phyloP scores from a whole-genome alignment of 140 eudicot genomes.

The Flaveria floridana region DNA sequence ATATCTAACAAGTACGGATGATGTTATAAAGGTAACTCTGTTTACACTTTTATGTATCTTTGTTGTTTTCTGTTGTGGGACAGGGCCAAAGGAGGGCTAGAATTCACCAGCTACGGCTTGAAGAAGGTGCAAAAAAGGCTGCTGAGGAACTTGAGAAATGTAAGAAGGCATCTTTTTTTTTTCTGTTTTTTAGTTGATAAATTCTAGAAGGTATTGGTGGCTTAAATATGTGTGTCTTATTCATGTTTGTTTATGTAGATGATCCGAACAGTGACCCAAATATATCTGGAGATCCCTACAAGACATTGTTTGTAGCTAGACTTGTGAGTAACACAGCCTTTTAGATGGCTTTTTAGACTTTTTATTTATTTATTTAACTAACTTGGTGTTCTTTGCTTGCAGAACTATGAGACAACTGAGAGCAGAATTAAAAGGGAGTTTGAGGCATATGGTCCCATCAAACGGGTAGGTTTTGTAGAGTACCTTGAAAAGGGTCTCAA shows the following conservation, averaged over 20 bases:
- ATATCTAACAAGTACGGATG: background rate
- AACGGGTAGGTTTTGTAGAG: slow-evolving; percentile 92
- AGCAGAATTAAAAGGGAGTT: slow-evolving; percentile 99
- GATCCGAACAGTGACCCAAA: slow-evolving; percentile 81
- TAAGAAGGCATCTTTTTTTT: slow-evolving; percentile 16
- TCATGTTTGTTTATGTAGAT: slow-evolving; percentile 45
- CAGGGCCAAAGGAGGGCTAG: slow-evolving; percentile 77
- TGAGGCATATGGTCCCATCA: slow-evolving; percentile 98
- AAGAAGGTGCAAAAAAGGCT: slow-evolving; percentile 92
- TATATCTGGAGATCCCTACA: slow-evolving; percentile 96
- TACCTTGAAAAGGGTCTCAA: slow-evolving; percentile 55
- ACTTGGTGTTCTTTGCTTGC: slow-evolving; percentile 31
- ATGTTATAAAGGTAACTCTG: background rate
- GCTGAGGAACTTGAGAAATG: slow-evolving; percentile 95
- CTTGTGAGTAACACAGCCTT: slow-evolving; percentile 58
- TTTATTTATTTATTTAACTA: background rate
- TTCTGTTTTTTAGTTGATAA: background rate
- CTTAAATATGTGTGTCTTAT: slow-evolving; percentile 2
- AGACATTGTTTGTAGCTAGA: slow-evolving; percentile 84
- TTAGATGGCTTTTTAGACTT: slow-evolving; percentile 1
- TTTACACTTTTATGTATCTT: slow-evolving; percentile 10
- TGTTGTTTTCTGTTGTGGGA: slow-evolving; percentile 12
- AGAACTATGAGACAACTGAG: slow-evolving; percentile 97
- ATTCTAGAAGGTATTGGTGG: background rate
- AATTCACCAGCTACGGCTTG: slow-evolving; percentile 77